phyloP scores from a whole-genome alignment of 2,329 filamentous ascomycete species.

The Fusarium xyrophilum region DNA sequence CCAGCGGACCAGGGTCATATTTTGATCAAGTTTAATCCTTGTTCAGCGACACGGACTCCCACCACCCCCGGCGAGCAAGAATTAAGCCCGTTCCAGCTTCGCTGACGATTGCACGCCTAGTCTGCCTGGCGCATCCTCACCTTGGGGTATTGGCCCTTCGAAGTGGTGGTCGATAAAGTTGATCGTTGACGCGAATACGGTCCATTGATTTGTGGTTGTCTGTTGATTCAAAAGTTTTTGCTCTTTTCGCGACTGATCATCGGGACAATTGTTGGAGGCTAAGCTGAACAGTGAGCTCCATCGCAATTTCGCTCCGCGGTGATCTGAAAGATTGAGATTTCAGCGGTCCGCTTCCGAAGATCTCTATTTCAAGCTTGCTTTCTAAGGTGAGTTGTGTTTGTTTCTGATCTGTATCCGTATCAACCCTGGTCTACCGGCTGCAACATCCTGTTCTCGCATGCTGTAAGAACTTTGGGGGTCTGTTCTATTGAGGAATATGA shows the following conservation, averaged over 20 bases:
- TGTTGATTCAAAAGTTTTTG: background rate
- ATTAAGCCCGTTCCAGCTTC: constrained; percentile 22
- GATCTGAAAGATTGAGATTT: constrained; percentile 30
- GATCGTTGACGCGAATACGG: constrained; percentile 29
- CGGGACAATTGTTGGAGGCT: constrained; percentile 17
- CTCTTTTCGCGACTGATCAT: constrained; percentile 13
- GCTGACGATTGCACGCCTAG: constrained; percentile 28
- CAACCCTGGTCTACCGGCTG: background rate
- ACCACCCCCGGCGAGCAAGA: constrained; percentile 26
- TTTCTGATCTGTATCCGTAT: constrained; percentile 3
- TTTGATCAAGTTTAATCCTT: constrained; percentile 34
- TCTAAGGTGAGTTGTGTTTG: constrained; percentile 26
- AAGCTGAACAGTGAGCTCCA: constrained; percentile 26
- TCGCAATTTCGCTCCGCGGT: constrained; percentile 34
- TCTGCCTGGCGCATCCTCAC: constrained; percentile 20
- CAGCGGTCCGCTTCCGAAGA: constrained; percentile 11
- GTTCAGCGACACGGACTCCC: constrained; percentile 28
- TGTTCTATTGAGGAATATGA: constrained; percentile 12
- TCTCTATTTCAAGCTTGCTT: constrained; percentile 10
- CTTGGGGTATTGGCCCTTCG: constrained; percentile 19
- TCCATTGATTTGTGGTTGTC: constrained; percentile 18
- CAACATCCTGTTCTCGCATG: background rate
- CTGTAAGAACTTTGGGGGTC: background rate
- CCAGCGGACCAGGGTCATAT: constrained; percentile 20
- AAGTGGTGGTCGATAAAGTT: constrained; percentile 37